These are phyloP conservation scores for Pseudocercospora macadamiae DNA, from an alignment of 2,329 filamentous ascomycete genomes.

Conservation along the genomic window DNA sequence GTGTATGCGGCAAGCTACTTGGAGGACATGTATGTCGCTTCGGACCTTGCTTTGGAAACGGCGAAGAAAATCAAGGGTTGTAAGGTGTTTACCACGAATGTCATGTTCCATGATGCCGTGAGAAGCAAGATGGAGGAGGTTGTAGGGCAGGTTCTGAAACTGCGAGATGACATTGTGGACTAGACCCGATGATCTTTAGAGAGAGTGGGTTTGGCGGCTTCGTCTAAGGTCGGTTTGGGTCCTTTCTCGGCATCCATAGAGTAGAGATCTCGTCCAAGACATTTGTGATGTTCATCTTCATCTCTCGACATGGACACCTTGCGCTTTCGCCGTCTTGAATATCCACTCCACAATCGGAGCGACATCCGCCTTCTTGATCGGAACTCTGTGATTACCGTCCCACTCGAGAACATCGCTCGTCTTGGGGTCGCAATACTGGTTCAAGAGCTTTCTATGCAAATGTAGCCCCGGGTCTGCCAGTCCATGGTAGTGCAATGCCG, in stretches of 20 bases:
- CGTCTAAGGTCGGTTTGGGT: too few relatives aligned
- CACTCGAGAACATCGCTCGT: slow-evolving; percentile 67
- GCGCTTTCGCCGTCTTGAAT: slow-evolving; percentile 54
- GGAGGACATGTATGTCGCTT: slow-evolving; percentile 93
- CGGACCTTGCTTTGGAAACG: slow-evolving; percentile 71
- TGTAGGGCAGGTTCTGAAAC: slow-evolving; percentile 71
- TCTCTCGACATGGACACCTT: slow-evolving; percentile 42
- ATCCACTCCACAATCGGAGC: slow-evolving; percentile 58
- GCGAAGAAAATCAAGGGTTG: slow-evolving; percentile 73
- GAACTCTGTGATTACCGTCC: slow-evolving; percentile 72
- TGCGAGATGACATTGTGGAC: slow-evolving; percentile 72
- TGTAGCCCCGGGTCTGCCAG: slow-evolving; percentile 62
- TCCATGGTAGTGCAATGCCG: slow-evolving; percentile 71
- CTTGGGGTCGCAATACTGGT: slow-evolving; percentile 62
- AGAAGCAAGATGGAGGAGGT: slow-evolving; percentile 75
- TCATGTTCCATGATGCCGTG: slow-evolving; percentile 83
- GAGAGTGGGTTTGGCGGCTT: neutral
- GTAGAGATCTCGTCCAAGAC: neutral
- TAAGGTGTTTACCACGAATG: slow-evolving; percentile 83
- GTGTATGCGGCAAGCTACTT: slow-evolving; percentile 82
- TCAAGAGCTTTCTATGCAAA: slow-evolving; percentile 59
- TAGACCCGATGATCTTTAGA: slow-evolving; percentile 37
- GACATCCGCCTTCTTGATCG: slow-evolving; percentile 69
- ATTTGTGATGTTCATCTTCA: neutral
- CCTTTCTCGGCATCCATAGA: too few relatives aligned